These are phyloP conservation scores for Paulownia fortunei DNA, from an alignment of 257 asterid genomes.

Conservation along the genomic window DNA sequence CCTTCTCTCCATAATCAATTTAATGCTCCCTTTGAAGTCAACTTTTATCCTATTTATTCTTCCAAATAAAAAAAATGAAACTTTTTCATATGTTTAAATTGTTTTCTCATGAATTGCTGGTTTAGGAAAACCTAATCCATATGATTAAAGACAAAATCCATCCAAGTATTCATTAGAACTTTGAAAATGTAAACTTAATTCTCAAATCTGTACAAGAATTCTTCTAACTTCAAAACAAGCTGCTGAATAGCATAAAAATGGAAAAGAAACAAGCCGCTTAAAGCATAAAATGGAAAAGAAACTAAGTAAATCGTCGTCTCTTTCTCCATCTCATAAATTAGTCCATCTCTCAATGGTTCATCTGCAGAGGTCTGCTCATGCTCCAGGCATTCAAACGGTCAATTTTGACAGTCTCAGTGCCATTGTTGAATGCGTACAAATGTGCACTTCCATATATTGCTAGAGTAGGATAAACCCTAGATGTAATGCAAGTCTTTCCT, in stretches of 20 bases:
- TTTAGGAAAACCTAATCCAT: too few relatives aligned
- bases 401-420: conserved; percentile 43
- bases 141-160: too few relatives aligned
- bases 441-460: conserved; percentile 49
- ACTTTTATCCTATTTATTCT: too few relatives aligned
- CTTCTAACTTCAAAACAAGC: background rate
- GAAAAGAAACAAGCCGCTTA: background rate
- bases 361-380: conserved; percentile 43
- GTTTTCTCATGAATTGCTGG: too few relatives aligned
- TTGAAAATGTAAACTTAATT: too few relatives aligned
- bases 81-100: too few relatives aligned
- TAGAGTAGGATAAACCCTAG: conserved; percentile 53
- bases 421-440: conserved; percentile 57
- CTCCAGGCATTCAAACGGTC: conserved; percentile 52
- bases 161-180: too few relatives aligned
- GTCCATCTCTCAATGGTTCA: conserved; percentile 41
- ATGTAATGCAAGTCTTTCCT: conserved; percentile 58
- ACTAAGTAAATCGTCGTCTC: background rate
- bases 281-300: background rate
- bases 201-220: background rate
- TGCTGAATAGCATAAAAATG: background rate
- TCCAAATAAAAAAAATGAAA: too few relatives aligned
- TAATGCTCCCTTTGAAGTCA: too few relatives aligned
- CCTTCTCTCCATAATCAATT: too few relatives aligned
- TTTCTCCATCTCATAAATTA: too few relatives aligned